A percentile compares a stretch with the other conserved stretches of the same genome.
Evolutionary conservation across 2,329 filamentous ascomycete species (phyloP).

Genomic region (Phoma herbarum): DNA sequence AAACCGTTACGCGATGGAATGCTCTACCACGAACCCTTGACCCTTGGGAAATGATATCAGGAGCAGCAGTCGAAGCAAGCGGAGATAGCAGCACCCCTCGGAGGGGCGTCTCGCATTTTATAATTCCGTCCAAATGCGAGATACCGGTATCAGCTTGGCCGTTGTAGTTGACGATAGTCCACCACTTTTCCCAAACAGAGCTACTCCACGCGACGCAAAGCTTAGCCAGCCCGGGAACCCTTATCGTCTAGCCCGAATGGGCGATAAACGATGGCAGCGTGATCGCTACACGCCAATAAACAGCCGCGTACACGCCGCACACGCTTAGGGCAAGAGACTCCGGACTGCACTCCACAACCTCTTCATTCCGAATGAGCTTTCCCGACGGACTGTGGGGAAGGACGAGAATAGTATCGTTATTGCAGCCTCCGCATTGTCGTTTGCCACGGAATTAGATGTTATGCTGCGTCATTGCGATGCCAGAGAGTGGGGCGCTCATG

Average conservation of each 20-base stretch:
- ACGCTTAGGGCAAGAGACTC: conserved; percentile 11
- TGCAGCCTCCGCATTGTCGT: neutral
- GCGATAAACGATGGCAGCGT: neutral
- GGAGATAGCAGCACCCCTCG: neutral
- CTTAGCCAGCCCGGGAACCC: conserved; percentile 15
- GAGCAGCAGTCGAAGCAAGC: neutral
- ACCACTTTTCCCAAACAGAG: conserved; percentile 15
- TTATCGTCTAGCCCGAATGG: conserved; percentile 14
- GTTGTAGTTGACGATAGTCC: conserved; percentile 5
- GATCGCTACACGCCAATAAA: conserved; percentile 5
- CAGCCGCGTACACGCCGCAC: conserved; percentile 14
- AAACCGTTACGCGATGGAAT: conserved; percentile 15
- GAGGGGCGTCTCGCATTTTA: conserved; percentile 7
- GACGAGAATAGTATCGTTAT: neutral
- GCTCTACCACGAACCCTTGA: neutral
- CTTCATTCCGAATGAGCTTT: conserved; percentile 4
- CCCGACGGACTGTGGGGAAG: conserved; percentile 9
- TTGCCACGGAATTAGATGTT: neutral
- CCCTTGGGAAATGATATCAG: neutral
- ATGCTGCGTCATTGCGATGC: neutral
- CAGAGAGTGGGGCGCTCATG: neutral
- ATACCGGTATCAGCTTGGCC: conserved; percentile 1
- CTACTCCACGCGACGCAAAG: conserved; percentile 22
- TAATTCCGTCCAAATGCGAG: conserved; percentile 1
- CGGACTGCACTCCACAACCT: neutral